A percentile compares a stretch with the other conserved stretches of the same genome.
These are phyloP conservation scores for Borovskyia barvae DNA, from an alignment of 208 protist species.

Conservation along the genomic window DNA sequence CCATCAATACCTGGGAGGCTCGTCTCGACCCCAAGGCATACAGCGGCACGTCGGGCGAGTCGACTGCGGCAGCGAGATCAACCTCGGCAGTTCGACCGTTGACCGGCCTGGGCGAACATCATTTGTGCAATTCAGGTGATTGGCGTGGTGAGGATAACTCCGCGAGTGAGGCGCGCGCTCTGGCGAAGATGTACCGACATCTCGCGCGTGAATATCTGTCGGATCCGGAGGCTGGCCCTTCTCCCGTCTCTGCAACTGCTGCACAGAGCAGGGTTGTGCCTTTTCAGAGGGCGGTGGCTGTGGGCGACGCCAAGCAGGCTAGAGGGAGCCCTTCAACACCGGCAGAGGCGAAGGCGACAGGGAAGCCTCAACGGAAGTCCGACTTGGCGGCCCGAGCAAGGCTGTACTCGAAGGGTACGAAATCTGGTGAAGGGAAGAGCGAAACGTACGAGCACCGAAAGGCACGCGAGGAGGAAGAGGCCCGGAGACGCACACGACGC, in stretches of 20 bases:
- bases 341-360: background rate
- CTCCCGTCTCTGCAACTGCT: background rate
- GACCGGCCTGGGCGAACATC: too few species aligned
- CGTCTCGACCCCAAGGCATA: too few species aligned
- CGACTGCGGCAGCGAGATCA: too few species aligned
- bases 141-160: background rate
- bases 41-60: too few species aligned
- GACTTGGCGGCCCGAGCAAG: slow-evolving; percentile 33
- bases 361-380: slow-evolving; percentile 19
- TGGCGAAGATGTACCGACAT: slow-evolving; percentile 22
- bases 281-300: background rate
- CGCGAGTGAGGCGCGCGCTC: slow-evolving; percentile 7
- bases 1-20: too few species aligned
- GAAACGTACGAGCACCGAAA: slow-evolving; percentile 55
- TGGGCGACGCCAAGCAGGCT: background rate
- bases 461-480: slow-evolving; percentile 31
- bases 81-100: too few species aligned
- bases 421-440: slow-evolving; percentile 29
- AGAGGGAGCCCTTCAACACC: background rate
- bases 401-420: slow-evolving; percentile 27
- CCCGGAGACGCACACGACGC: slow-evolving; percentile 9
- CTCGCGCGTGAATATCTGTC: slow-evolving; percentile 19
- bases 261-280: background rate
- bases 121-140: too few species aligned
- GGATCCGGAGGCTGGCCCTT: background rate